phyloP scores from a whole-genome alignment of 2,329 filamentous ascomycete species.

The Pestalotiopsis sp. region DNA sequence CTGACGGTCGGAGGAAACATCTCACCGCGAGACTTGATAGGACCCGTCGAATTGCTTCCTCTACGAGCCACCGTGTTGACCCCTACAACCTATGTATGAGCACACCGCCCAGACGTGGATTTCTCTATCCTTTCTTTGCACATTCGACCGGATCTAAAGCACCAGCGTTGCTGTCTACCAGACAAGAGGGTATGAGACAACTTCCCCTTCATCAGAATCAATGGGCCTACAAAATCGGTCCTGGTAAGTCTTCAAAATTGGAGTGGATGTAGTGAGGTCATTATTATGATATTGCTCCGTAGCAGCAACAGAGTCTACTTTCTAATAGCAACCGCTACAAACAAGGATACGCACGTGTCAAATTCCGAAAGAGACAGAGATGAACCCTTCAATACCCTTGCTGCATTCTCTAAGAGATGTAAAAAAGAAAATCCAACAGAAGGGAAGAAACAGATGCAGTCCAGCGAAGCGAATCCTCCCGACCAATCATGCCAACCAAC shows the following conservation, averaged over 20 bases:
- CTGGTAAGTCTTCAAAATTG: background rate
- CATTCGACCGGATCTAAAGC: background rate
- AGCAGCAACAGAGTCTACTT: background rate
- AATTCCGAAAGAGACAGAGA: background rate
- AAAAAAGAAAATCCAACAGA: background rate
- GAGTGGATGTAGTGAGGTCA: background rate
- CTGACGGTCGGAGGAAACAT: background rate
- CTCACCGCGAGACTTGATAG: background rate
- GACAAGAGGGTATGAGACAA: background rate
- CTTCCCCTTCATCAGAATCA: background rate
- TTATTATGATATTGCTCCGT: background rate
- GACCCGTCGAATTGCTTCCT: background rate
- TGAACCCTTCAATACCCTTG: no score
- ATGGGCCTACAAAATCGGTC: background rate
- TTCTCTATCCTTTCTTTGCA: background rate
- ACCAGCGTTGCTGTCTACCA: background rate
- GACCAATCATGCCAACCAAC: background rate
- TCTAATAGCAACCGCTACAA: background rate
- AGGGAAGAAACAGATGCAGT: background rate
- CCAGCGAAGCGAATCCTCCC: background rate
- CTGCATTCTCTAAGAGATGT: no score
- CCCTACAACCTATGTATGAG: background rate
- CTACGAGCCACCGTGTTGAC: background rate
- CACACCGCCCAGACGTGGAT: background rate
- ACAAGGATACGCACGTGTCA: background rate